A percentile compares a stretch with the other conserved stretches of the same genome.
Conservation (phyloP, 2,329 filamentous ascomycete species). For the Fusarium secorum region DNA sequence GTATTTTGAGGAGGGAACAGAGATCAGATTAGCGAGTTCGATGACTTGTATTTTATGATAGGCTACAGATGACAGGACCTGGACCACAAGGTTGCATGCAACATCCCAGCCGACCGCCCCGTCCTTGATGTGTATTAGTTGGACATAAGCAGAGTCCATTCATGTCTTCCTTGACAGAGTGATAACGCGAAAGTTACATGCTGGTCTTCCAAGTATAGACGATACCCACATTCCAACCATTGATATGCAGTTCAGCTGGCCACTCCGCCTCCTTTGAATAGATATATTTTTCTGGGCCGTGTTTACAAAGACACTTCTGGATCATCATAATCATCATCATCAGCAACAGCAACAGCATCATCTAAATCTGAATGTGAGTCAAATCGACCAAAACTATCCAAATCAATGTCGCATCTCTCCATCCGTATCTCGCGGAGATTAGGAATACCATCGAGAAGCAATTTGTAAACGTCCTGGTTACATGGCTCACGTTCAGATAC, state of each 20-base stretch:
- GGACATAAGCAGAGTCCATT: not conserved
- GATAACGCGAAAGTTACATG: not conserved
- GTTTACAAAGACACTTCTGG: not conserved
- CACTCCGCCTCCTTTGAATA: not conserved
- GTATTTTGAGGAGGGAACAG: not conserved
- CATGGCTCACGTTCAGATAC: not conserved
- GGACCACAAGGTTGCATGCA: not conserved
- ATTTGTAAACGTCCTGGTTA: not conserved
- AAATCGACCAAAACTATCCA: rapidly evolving
- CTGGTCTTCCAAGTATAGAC: not conserved
- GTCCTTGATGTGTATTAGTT: not conserved
- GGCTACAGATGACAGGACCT: not conserved
- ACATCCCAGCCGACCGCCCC: not conserved
- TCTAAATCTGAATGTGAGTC: not conserved
- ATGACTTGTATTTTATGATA: constrained; percentile 8
- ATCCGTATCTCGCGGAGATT: constrained; percentile 7
- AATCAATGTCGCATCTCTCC: not conserved
- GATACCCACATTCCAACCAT: not conserved
- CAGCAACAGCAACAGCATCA: no score
- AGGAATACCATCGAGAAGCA: not conserved
- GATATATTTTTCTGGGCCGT: not conserved
- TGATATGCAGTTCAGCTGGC: not conserved
- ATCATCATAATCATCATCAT: not conserved
- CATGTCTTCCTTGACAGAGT: not conserved
- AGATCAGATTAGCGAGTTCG: constrained; percentile 13